These are phyloP conservation scores for Erysimum cheiri DNA, from an alignment of 441 rosid genomes.

Conservation along the genomic window DNA sequence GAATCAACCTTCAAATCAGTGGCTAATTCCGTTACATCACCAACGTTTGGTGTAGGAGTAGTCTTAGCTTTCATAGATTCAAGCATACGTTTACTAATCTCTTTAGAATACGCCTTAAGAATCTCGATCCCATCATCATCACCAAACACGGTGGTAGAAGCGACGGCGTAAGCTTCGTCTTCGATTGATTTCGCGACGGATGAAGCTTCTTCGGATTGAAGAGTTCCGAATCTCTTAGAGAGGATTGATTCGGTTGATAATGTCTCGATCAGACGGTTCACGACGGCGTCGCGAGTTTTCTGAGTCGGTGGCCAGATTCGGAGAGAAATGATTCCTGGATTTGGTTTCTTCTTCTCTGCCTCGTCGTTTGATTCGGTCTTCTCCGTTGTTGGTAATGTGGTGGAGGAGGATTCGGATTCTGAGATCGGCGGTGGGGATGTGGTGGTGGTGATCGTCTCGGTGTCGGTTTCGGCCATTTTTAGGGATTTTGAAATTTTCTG, in stretches of 20 bases:
- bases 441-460: not conserved
- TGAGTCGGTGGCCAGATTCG: slow-evolving; percentile 88
- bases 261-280: slow-evolving; percentile 66
- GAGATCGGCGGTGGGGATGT: not conserved
- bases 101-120: slow-evolving; percentile 75
- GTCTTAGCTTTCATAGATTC: slow-evolving; percentile 60
- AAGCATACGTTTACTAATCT: slow-evolving; percentile 83
- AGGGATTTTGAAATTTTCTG: not conserved
- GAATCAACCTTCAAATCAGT: not conserved
- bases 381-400: not conserved
- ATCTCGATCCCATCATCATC: slow-evolving; percentile 77
- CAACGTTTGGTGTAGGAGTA: not conserved
- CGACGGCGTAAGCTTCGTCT: slow-evolving; percentile 66
- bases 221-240: slow-evolving; percentile 72
- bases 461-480: slow-evolving; percentile 14
- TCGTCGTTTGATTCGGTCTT: slow-evolving; percentile 6
- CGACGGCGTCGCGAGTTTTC: slow-evolving; percentile 77
- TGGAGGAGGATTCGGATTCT: slow-evolving; percentile 1
- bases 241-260: slow-evolving; percentile 68
- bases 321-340: slow-evolving; percentile 43
- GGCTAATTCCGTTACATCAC: not conserved
- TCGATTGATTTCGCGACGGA: slow-evolving; percentile 61
- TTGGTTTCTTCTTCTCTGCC: slow-evolving; percentile 29
- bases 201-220: slow-evolving; percentile 65
- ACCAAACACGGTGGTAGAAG: slow-evolving; percentile 43